phyloP scores from a whole-genome alignment of 805 yeast species.

The Candida pseudofarinosa region DNA sequence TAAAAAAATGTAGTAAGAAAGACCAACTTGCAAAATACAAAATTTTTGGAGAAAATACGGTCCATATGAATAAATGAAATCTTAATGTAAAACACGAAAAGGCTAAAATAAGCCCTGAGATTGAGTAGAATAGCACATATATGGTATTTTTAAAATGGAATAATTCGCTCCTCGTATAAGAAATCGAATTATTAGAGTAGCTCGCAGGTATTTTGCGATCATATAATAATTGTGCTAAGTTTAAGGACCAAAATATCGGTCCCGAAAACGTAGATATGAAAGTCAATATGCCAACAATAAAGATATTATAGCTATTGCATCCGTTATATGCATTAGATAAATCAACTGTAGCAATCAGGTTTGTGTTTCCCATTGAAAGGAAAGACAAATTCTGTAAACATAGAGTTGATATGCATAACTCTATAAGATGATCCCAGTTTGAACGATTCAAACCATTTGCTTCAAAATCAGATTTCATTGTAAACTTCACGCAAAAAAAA shows the following conservation, averaged over 20 bases:
- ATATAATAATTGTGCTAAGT: slow-evolving; percentile 37
- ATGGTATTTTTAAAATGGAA: slow-evolving; percentile 34
- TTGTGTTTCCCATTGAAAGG: slow-evolving; percentile 86
- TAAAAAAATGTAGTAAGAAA: slow-evolving; percentile 40
- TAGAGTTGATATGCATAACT: slow-evolving; percentile 30
- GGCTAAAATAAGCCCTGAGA: slow-evolving; percentile 56
- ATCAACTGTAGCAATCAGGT: slow-evolving; percentile 87
- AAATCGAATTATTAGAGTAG: slow-evolving; percentile 13
- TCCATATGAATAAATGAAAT: slow-evolving; percentile 92
- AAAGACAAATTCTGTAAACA: slow-evolving; percentile 72
- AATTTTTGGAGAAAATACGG: slow-evolving; percentile 92
- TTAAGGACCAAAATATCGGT: slow-evolving; percentile 75
- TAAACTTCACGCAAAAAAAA: slow-evolving; percentile 25
- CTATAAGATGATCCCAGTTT: not conserved
- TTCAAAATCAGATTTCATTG: slow-evolving; percentile 4
- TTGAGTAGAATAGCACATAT: slow-evolving; percentile 51
- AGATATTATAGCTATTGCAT: slow-evolving; percentile 60
- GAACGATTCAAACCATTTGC: not conserved
- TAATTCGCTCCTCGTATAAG: slow-evolving; percentile 25
- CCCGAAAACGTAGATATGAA: slow-evolving; percentile 83
- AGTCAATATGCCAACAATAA: slow-evolving; percentile 72
- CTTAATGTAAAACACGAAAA: slow-evolving; percentile 70
- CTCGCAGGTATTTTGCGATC: slow-evolving; percentile 6
- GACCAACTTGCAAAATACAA: slow-evolving; percentile 80
- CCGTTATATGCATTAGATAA: slow-evolving; percentile 93